Evolutionary conservation across 2,329 filamentous ascomycete species (phyloP), one percentile per base, ranked within the genome.

Genomic region (Cladosporium sp.): DNA sequence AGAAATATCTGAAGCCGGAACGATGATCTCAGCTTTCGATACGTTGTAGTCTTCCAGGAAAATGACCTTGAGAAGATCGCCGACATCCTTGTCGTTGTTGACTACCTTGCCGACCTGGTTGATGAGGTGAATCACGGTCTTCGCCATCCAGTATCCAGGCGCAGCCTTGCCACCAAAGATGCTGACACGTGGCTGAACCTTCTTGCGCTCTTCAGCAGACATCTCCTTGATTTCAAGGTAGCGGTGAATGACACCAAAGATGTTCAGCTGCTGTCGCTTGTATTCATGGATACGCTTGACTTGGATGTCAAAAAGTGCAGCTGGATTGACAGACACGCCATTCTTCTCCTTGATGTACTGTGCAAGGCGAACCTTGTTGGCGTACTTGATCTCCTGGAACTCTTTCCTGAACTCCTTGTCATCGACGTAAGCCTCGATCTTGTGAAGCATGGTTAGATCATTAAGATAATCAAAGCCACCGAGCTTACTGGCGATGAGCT

Each of bases 261-360:
- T 96, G 75, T 98, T 98, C 68, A 98, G 83, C 72, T 98, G 93
- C 72, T 98, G 92, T 53, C 91, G 86, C 79, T 98, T 98, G 75
- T 98, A 98, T 64, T 98, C 93, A 70, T 98, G 93, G 59, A 98
- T 98, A 64, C 93, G 86, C 79, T 98, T 98, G 62, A 98, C 93
- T 66, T 98, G 93, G 9, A 98, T 87, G 66, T 98, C 93, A 61
- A 98, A 98, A 15, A 98, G 78, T 0, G 92, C 81, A 8, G 85
- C 74, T 0, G 93, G 92, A 68, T 95, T 93, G 67, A 98, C 89
- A 3, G 78, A 83, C 50, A 95, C 80, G 25, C 85, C 86, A 1
- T 84, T 88, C 5, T 85, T 84, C 25, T 82, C 77, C 74, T 93
- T 88, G 73, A 98, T 96, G 69, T 93, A 88, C 67, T 90, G 86